These are phyloP conservation scores for Clarireedia monteithiana DNA, from an alignment of 2,329 filamentous ascomycete genomes.

Conservation along the genomic window DNA sequence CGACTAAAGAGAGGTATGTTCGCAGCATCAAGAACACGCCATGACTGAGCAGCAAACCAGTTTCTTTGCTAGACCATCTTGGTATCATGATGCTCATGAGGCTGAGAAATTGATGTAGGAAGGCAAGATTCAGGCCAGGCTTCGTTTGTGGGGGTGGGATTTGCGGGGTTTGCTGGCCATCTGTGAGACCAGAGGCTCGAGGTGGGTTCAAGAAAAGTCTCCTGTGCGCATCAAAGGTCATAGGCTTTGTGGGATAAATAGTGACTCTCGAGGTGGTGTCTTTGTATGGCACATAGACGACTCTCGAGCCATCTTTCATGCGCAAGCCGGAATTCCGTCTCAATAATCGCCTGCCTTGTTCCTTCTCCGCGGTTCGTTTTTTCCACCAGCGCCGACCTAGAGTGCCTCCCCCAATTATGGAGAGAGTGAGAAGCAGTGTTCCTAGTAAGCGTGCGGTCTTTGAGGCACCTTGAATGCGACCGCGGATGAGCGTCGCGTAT, in stretches of 20 bases:
- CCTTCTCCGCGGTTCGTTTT: slow-evolving; percentile 65
- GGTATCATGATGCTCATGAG: slow-evolving; percentile 97
- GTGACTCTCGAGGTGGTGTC: slow-evolving; percentile 82
- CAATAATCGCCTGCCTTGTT: slow-evolving; percentile 73
- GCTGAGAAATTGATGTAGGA: slow-evolving; percentile 93
- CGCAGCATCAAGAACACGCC: slow-evolving; percentile 82
- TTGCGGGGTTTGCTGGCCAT: slow-evolving; percentile 50
- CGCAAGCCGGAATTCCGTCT: slow-evolving; percentile 87
- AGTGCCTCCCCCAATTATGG: slow-evolving; percentile 72
- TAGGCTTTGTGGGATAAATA: slow-evolving; percentile 81
- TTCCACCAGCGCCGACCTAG: slow-evolving; percentile 74
- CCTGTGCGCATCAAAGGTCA: slow-evolving; percentile 94
- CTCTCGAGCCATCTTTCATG: slow-evolving; percentile 90
- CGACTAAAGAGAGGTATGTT: slow-evolving; percentile 88
- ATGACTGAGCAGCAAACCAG: slow-evolving; percentile 81
- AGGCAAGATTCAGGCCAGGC: slow-evolving; percentile 88
- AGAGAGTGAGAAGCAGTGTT: slow-evolving; percentile 65
- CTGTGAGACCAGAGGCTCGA: slow-evolving; percentile 66
- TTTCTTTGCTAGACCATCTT: slow-evolving; percentile 91
- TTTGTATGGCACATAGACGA: slow-evolving; percentile 91
- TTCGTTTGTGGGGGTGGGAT: slow-evolving; percentile 88
- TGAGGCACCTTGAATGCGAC: slow-evolving; percentile 55
- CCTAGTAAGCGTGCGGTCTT: slow-evolving; percentile 66
- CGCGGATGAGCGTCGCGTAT: slow-evolving; percentile 45
- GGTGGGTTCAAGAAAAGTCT: slow-evolving; percentile 89